A percentile compares a stretch with the other conserved stretches of the same genome.
phyloP scores from a whole-genome alignment of 257 asterid species.

The Parsonsia alboflavescens region DNA sequence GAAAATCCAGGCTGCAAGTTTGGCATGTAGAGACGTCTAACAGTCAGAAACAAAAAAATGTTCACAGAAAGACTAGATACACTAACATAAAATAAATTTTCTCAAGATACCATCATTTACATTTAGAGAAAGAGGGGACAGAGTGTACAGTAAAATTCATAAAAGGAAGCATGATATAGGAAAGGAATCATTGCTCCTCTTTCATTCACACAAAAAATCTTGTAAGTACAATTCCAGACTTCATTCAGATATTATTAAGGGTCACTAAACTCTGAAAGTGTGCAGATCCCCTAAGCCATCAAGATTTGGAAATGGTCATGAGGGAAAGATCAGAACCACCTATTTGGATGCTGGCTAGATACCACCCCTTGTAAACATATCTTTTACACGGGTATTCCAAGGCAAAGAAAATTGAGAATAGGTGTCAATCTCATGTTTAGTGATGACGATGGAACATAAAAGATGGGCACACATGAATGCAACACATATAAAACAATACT shows the following conservation, averaged over 20 bases:
- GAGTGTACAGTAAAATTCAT: background rate
- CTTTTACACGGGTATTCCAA: too few species aligned
- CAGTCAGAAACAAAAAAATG: background rate
- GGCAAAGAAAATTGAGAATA: background rate
- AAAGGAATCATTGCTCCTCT: background rate
- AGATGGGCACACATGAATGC: background rate
- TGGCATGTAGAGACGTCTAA: background rate
- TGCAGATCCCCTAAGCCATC: background rate
- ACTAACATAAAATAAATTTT: background rate
- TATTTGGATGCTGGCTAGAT: background rate
- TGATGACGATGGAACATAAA: background rate
- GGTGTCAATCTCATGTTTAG: background rate
- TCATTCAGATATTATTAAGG: background rate
- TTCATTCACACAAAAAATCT: background rate
- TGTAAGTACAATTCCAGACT: background rate
- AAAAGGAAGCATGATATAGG: background rate
- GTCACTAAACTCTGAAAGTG: background rate
- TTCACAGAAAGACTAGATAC: background rate
- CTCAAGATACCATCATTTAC: background rate
- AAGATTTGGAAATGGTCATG: background rate
- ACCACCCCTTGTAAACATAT: background rate
- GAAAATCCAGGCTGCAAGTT: constrained; percentile 68
- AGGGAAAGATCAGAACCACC: background rate
- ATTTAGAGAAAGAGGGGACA: background rate
- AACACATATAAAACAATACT: background rate